phyloP scores from a whole-genome alignment of 306 rosid species.

The Rosa chinensis region DNA sequence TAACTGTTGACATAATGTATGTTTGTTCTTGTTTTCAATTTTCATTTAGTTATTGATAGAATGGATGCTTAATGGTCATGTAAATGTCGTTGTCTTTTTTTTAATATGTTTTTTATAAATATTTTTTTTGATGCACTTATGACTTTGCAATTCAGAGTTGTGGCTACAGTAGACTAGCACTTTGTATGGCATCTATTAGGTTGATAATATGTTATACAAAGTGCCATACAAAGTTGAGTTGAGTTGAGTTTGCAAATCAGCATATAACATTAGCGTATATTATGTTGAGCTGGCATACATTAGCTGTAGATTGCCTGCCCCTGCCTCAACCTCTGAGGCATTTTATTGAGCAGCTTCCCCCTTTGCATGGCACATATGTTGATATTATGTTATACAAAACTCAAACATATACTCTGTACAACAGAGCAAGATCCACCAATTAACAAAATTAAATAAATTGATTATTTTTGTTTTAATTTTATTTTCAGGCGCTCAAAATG shows the following conservation, averaged over 20 bases:
- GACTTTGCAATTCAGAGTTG: neutral
- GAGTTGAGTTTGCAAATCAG: neutral
- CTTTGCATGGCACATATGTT: neutral
- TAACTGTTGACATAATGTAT: neutral
- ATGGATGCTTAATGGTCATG: neutral
- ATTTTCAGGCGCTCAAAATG: conserved; percentile 85
- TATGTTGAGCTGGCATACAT: neutral
- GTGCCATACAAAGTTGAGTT: neutral
- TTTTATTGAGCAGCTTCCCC: neutral
- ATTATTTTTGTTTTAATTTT: neutral
- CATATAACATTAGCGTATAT: neutral
- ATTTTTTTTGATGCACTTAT: neutral
- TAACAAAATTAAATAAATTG: neutral
- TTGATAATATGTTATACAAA: neutral
- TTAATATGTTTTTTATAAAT: neutral
- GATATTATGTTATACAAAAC: neutral
- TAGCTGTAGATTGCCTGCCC: neutral
- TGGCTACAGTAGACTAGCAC: neutral
- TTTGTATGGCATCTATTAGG: neutral
- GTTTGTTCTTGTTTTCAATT: neutral
- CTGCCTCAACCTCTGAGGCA: neutral
- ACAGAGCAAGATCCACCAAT: neutral
- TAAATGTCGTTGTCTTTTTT: neutral
- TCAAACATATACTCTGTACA: neutral
- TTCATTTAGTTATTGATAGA: neutral